Evolutionary conservation across 352 stramenopile genomes (phyloP), one percentile per base, ranked within the genome.

Genomic region (Phytopythium ostracodes): DNA sequence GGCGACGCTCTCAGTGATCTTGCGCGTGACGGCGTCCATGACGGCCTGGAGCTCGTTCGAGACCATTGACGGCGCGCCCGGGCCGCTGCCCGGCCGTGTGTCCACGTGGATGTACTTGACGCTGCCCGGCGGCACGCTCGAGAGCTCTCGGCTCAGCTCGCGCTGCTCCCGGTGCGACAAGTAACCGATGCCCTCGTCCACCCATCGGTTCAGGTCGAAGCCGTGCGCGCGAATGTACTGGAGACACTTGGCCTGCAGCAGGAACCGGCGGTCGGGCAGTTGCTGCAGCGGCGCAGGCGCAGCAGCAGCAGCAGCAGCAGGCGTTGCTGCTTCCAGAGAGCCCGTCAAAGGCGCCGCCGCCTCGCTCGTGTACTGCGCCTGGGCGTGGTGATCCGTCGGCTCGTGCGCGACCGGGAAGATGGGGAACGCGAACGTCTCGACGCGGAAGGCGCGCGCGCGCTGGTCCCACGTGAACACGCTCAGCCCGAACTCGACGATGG

Each of bases 171-270:
- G 38, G 47, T 90, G 82, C 4, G 81, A 91, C 38, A 93, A 66
- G 59, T 91, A 87, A 4, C 77, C 72, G 47, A 93, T 80, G 29
- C 84, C 84, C 24, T 75, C 60, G 68, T 93, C 84, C 40, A 93
- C 79, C 84, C 84, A 93, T 7, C 58, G 55, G 64, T 93, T 93
- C 17, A 93, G 64, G 58, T 93, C 84, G 59, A 93, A 93, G 25
- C 84, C 84, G 50, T 93, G 84, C 44, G 76, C 70, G 33, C 82
- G 84, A 40, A 91, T 83, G 62, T 88, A 93, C 63, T 88, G 78
- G 10, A 93, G 59, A 60, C 81, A 93, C 64, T 87, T 89, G 63
- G 84, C 67, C 60, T 93, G 84, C 24, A 87, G 38, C 36, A 88
- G 66, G 49, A 93, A 93, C 17, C 77, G 67, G 5, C 84, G 64